These are phyloP conservation scores for Neurospora sp. DNA, from an alignment of 495 filamentous ascomycete genomes.

Conservation along the genomic window DNA sequence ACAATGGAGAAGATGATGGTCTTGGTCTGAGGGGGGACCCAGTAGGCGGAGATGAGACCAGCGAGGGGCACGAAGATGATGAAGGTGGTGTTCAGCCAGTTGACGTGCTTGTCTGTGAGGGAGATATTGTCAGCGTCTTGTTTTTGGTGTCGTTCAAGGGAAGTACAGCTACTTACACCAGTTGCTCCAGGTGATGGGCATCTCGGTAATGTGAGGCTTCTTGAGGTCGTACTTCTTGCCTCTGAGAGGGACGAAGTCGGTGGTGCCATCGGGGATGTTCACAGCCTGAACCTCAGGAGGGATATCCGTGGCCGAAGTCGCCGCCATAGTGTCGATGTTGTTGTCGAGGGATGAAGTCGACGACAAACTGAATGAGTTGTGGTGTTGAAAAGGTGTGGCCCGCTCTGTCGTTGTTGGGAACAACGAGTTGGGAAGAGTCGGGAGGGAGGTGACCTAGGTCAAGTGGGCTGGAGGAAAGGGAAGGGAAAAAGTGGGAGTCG, in stretches of 20 bases:
- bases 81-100: conserved; percentile 85
- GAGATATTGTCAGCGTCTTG: neutral
- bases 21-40: conserved; percentile 65
- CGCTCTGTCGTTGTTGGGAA: neutral
- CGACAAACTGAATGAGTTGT: neutral
- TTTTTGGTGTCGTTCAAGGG: neutral
- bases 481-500: neutral
- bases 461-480: neutral
- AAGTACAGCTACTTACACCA: conserved; percentile 38
- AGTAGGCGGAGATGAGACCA: conserved; percentile 69
- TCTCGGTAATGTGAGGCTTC: conserved; percentile 45
- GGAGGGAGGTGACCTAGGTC: neutral
- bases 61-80: conserved; percentile 76
- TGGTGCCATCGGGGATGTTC: conserved; percentile 38
- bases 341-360: neutral
- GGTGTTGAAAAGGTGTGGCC: neutral
- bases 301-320: conserved; percentile 23
- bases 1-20: conserved; percentile 72
- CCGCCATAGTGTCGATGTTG: conserved; percentile 29
- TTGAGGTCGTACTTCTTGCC: conserved; percentile 35
- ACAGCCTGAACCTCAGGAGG: conserved; percentile 20
- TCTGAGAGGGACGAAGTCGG: conserved; percentile 37
- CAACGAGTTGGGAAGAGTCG: neutral
- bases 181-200: conserved; percentile 71
- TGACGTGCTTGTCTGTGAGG: conserved; percentile 70